A percentile compares a stretch with the other conserved stretches of the same genome.
phyloP scores from a whole-genome alignment of 106 monocot species.

The Phalaenopsis equestris region DNA sequence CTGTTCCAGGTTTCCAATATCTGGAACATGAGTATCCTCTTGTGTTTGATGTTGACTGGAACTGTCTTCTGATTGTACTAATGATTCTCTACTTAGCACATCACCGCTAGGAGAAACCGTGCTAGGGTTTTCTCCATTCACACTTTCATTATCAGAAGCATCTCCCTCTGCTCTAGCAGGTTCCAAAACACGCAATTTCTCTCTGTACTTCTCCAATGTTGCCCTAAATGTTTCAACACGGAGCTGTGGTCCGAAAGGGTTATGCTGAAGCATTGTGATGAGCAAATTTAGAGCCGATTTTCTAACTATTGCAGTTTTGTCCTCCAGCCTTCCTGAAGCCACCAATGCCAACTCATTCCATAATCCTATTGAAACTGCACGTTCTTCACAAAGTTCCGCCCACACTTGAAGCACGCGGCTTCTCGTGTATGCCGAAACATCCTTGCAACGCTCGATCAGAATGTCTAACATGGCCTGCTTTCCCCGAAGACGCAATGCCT shows the following conservation, averaged over 20 bases:
- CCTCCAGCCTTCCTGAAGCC: slow-evolving; percentile 90
- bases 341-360: slow-evolving; percentile 92
- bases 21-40: slow-evolving; percentile 28
- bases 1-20: slow-evolving; percentile 81
- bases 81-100: slow-evolving; percentile 4
- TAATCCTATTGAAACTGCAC: slow-evolving; percentile 71
- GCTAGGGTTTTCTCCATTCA: slow-evolving; percentile 8
- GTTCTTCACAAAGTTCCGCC: slow-evolving; percentile 89
- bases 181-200: slow-evolving; percentile 67
- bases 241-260: slow-evolving; percentile 94
- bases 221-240: slow-evolving; percentile 66
- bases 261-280: slow-evolving; percentile 87
- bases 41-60: slow-evolving; percentile 33
- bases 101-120: slow-evolving; percentile 9
- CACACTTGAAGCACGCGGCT: slow-evolving; percentile 94
- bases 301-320: slow-evolving; percentile 88
- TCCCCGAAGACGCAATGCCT: slow-evolving; percentile 42
- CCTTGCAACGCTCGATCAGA: slow-evolving; percentile 76
- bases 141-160: slow-evolving; percentile 10
- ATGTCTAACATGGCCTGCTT: slow-evolving; percentile 96
- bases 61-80: slow-evolving; percentile 30
- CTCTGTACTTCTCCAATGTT: slow-evolving; percentile 69
- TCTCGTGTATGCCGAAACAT: slow-evolving; percentile 93
- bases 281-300: slow-evolving; percentile 88
- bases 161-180: slow-evolving; percentile 14